phyloP scores from a whole-genome alignment of 2,329 filamentous ascomycete genomes.

The Taxawa tesnikishii region DNA sequence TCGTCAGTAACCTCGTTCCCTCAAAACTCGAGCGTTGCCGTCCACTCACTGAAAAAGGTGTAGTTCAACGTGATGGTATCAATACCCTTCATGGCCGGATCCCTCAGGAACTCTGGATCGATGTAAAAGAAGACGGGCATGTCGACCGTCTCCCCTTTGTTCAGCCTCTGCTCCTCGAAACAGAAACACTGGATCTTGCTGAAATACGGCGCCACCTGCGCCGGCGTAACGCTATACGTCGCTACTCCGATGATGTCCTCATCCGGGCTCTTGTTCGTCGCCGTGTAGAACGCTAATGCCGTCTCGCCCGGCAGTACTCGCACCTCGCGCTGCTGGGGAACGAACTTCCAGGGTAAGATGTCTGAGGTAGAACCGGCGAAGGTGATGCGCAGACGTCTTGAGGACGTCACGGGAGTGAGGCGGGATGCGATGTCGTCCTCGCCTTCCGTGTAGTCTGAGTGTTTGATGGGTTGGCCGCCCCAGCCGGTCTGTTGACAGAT shows the following conservation, averaged over 20 bases:
- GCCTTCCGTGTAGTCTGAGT: conserved; percentile 45
- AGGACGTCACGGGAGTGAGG: conserved; percentile 66
- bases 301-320: conserved; percentile 92
- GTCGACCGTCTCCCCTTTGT: conserved; percentile 92
- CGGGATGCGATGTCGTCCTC: conserved; percentile 44
- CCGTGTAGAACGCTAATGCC: conserved; percentile 92
- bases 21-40: neutral
- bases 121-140: conserved; percentile 99
- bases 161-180: conserved; percentile 88
- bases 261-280: conserved; percentile 75
- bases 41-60: conserved; percentile 96
- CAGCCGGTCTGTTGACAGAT: conserved; percentile 73
- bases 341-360: conserved; percentile 93
- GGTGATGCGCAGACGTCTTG: conserved; percentile 81
- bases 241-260: conserved; percentile 92
- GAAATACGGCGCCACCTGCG: conserved; percentile 92
- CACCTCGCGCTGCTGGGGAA: conserved; percentile 92
- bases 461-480: conserved; percentile 84
- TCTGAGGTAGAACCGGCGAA: conserved; percentile 95
- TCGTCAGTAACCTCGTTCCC: conserved; percentile 10
- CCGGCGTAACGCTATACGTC: conserved; percentile 93
- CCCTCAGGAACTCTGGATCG: conserved; percentile 85
- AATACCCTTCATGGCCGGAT: conserved; percentile 84
- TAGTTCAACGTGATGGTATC: conserved; percentile 94
- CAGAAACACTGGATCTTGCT: conserved; percentile 99